Percentiles rank a stretch among this genome's conserved stretches.
phyloP scores from a whole-genome alignment of 805 yeast genomes.

The Pichia heedii region DNA sequence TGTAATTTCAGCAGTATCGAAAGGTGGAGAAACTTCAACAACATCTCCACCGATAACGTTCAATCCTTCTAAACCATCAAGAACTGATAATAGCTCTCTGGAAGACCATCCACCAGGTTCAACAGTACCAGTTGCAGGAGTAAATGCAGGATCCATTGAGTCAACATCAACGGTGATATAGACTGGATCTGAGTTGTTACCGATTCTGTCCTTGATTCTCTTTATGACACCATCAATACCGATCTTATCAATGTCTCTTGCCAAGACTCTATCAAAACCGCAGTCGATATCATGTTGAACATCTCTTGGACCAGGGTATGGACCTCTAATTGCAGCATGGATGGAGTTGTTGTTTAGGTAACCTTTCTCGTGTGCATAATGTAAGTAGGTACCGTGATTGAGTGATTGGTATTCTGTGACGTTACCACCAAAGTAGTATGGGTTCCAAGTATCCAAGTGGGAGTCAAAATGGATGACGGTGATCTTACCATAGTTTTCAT shows the following conservation, averaged over 20 bases:
- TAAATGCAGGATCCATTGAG: conserved; percentile 67
- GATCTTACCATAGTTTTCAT: conserved; percentile 37
- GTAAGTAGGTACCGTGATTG: no score
- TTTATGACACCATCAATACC: conserved; percentile 31
- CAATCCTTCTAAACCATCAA: conserved; percentile 37
- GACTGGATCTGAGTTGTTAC: conserved; percentile 27
- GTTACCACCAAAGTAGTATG: no score
- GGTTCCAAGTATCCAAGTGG: conserved; percentile 64
- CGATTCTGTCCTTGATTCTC: conserved; percentile 27
- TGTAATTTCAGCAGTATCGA: conserved; percentile 28
- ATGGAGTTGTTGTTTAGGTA: no score
- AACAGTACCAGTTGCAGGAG: conserved; percentile 67
- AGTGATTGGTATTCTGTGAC: no score
- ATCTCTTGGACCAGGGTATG: no score
- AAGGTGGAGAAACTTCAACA: conserved; percentile 41
- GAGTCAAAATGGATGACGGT: conserved; percentile 56
- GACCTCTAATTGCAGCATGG: no score
- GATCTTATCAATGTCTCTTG: conserved; percentile 35
- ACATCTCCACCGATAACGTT: conserved; percentile 43
- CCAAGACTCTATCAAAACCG: conserved; percentile 29
- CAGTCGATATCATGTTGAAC: conserved; percentile 32
- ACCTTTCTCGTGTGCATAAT: no score
- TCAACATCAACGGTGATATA: conserved; percentile 44
- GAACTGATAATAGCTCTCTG: conserved; percentile 35
- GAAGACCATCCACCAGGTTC: conserved; percentile 57